Evolutionary conservation across 345 rosid genomes (phyloP).

Genomic region (Arabis alpina): DNA sequence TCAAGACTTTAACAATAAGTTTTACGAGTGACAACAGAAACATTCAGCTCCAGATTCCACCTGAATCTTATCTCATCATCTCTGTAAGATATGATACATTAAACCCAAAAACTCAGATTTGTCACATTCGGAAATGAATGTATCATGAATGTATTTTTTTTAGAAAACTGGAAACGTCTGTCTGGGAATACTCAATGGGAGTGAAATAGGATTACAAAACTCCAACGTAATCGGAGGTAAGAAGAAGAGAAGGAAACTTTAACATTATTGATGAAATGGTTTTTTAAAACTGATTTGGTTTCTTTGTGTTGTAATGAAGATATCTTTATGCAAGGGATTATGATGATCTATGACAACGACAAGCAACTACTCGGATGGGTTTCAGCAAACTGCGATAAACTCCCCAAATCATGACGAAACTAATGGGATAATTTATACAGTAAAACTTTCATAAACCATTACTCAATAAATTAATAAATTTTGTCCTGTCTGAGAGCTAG

Average conservation of each 20-base stretch:
- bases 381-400: slow-evolving; percentile 56
- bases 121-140: not conserved
- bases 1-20: slow-evolving; percentile 58
- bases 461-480: too few species aligned
- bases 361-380: slow-evolving; percentile 73
- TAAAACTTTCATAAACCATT: too few species aligned
- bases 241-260: not conserved
- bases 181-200: slow-evolving; percentile 71
- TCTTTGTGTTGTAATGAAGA: slow-evolving; percentile 36
- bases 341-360: slow-evolving; percentile 75
- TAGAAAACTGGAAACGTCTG: slow-evolving; percentile 74
- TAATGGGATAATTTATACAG: too few species aligned
- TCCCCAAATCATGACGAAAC: slow-evolving; percentile 46
- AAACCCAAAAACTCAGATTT: slow-evolving; percentile 4
- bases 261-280: not conserved
- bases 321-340: slow-evolving; percentile 58
- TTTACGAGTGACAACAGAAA: slow-evolving; percentile 46
- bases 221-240: slow-evolving; percentile 70
- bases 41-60: slow-evolving; percentile 58
- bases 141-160: not conserved
- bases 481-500: too few species aligned
- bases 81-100: slow-evolving; percentile 48
- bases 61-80: slow-evolving; percentile 72
- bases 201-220: slow-evolving; percentile 55
- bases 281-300: not conserved